These are phyloP conservation scores for Davidsoniella neocaledoniae DNA, from an alignment of 2,329 filamentous ascomycete species.

Conservation along the genomic window DNA sequence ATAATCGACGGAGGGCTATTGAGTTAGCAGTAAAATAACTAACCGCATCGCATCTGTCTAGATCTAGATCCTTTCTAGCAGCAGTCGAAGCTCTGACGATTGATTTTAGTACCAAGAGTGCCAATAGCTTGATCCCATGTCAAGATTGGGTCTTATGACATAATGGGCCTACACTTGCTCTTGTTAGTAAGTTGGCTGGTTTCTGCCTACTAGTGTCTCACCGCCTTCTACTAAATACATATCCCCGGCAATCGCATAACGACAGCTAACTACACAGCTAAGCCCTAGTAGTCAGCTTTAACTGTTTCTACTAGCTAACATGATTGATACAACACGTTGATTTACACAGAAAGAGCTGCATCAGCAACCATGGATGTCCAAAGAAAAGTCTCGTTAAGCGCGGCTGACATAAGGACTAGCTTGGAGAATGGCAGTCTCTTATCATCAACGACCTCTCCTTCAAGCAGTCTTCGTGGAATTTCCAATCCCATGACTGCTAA, in stretches of 20 bases:
- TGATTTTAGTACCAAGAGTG: too few relatives aligned
- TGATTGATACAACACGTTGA: too few relatives aligned
- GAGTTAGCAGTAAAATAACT: too few relatives aligned
- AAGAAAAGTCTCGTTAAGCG: conserved; percentile 1
- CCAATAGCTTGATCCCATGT: too few relatives aligned
- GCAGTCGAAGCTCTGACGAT: too few relatives aligned
- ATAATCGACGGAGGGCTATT: too few relatives aligned
- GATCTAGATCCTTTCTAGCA: too few relatives aligned
- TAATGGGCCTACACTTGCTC: neutral
- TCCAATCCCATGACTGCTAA: conserved; percentile 56
- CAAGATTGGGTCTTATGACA: conserved; percentile 1
- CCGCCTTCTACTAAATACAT: neutral
- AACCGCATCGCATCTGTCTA: too few relatives aligned
- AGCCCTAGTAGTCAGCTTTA: too few relatives aligned
- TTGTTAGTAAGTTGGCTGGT: neutral
- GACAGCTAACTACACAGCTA: neutral
- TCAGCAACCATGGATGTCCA: conserved; percentile 4
- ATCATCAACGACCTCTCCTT: conserved; percentile 17
- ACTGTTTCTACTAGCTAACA: too few relatives aligned
- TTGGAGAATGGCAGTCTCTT: conserved; percentile 8
- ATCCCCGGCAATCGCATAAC: neutral
- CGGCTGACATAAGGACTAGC: neutral
- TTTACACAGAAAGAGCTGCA: too few relatives aligned
- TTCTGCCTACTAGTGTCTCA: neutral
- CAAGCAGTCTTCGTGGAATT: conserved; percentile 17